These are phyloP conservation scores for Sicyos edulis DNA, from an alignment of 306 rosid genomes.

Conservation along the genomic window DNA sequence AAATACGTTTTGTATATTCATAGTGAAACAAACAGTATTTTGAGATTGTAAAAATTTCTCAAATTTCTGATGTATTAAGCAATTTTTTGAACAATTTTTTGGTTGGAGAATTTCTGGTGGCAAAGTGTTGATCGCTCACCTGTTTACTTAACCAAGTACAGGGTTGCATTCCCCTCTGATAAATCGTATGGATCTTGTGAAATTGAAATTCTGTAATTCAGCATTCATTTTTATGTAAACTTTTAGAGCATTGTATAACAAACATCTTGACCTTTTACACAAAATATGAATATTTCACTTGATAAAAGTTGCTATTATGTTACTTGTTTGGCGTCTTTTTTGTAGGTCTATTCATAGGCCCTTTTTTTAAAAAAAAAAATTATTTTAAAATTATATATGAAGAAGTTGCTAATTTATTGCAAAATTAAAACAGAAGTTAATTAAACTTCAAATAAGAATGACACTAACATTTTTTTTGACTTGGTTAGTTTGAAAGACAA, in stretches of 20 bases:
- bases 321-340: no score
- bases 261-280: background rate
- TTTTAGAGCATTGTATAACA: background rate
- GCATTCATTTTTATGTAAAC: background rate
- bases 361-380: no score
- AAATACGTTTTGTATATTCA: conserved; percentile 16
- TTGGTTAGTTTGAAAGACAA: no score
- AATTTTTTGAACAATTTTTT: conserved; percentile 2
- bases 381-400: no score
- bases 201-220: background rate
- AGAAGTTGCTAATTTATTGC: no score
- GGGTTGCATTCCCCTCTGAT: no score
- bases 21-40: background rate
- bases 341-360: no score
- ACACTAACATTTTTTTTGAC: no score
- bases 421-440: no score
- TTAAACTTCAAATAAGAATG: no score
- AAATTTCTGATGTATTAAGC: background rate
- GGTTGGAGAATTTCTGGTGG: background rate
- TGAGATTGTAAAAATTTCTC: conserved; percentile 38
- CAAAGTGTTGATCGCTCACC: background rate
- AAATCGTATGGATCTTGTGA: no score
- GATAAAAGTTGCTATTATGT: background rate
- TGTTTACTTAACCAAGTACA: no score
- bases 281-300: background rate